Conservation (phyloP, 2,329 filamentous ascomycete species). For the Pestalotiopsis sp. region DNA sequence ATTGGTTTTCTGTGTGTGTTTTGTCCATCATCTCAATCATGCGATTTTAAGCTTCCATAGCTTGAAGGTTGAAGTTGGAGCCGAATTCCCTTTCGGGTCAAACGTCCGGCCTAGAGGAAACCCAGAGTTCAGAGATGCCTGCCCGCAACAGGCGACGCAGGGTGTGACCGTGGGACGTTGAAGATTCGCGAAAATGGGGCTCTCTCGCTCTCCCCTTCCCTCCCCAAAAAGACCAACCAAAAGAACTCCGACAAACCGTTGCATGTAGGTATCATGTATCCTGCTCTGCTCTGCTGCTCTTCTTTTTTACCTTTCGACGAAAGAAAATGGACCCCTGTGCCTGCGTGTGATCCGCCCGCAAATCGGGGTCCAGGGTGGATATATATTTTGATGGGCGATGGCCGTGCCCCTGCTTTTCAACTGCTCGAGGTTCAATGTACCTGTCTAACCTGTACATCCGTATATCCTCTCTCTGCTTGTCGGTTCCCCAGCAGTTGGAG, state of each 20-base stretch:
- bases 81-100: constrained; percentile 5
- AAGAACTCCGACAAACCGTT: no score
- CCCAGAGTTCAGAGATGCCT: not conserved
- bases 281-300: not conserved
- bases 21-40: not conserved
- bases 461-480: no score
- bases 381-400: not conserved
- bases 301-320: not conserved
- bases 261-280: no score
- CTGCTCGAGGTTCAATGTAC: not conserved
- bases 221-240: no score
- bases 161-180: not conserved
- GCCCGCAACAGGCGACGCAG: not conserved
- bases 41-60: constrained; percentile 6
- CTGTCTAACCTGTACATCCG: no score
- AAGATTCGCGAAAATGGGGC: not conserved
- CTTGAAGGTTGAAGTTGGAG: constrained; percentile 11
- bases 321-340: not conserved
- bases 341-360: constrained; percentile 7
- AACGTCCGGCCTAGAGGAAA: constrained; percentile 2
- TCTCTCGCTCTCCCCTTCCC: no score
- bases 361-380: not conserved
- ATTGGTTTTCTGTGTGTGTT: not conserved
- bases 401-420: not conserved
- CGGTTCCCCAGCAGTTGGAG: not conserved